Percentiles rank a stretch among this genome's conserved stretches.
phyloP scores from a whole-genome alignment of 176 grass and related monocot species.

The Stipa capillata region DNA sequence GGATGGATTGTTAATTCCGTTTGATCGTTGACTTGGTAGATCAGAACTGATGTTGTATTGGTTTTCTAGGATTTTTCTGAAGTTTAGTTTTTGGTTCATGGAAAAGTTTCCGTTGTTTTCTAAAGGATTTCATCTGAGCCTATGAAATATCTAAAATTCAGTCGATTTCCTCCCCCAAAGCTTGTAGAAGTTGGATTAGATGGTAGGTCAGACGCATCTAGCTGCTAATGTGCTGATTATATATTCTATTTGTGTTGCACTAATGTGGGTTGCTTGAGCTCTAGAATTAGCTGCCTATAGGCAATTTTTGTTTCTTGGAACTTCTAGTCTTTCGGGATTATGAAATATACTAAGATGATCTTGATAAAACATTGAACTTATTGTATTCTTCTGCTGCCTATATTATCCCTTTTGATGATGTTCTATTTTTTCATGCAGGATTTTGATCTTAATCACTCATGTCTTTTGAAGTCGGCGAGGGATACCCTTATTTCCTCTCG shows the following conservation, averaged over 20 bases:
- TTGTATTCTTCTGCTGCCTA: not conserved
- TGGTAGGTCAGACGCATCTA: not conserved
- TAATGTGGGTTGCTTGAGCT: not conserved
- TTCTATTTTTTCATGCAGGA: conserved; percentile 14
- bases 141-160: not conserved
- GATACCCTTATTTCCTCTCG: conserved; percentile 47
- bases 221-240: not conserved
- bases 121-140: not conserved
- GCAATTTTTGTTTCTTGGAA: not conserved
- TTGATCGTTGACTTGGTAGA: not conserved
- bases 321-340: not conserved
- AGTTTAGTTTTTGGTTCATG: not conserved
- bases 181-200: not conserved
- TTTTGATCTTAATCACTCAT: conserved; percentile 40
- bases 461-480: conserved; percentile 51
- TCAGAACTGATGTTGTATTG: not conserved
- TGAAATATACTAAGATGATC: not conserved
- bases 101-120: not conserved
- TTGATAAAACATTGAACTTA: not conserved
- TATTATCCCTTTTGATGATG: not conserved
- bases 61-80: too few species aligned
- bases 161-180: not conserved
- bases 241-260: not conserved
- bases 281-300: not conserved
- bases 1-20: not conserved